These are phyloP conservation scores for Obelidium mucronatum DNA, from an alignment of 192 early-diverging fungal species.

Conservation along the genomic window DNA sequence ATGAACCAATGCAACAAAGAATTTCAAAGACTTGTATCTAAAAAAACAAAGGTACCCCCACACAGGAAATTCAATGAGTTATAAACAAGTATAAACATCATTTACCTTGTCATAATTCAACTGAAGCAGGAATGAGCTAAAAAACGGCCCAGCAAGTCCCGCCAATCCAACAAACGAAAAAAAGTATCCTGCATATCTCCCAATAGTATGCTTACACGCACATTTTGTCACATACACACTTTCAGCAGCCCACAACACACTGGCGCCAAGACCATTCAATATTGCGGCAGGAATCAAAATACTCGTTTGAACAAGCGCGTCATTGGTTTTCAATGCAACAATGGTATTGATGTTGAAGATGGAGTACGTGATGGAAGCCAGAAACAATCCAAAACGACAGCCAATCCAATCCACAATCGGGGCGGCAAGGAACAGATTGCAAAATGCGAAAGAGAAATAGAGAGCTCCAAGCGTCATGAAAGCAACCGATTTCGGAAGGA, in stretches of 20 bases:
- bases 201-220: slow-evolving; percentile 26
- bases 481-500: slow-evolving; percentile 30
- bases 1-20: slow-evolving; percentile 3
- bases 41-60: too few relatives aligned
- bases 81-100: neutral
- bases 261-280: slow-evolving; percentile 35
- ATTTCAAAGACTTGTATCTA: slow-evolving; percentile 31
- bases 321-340: slow-evolving; percentile 2
- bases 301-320: neutral
- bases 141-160: slow-evolving; percentile 30
- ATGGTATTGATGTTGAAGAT: slow-evolving; percentile 19
- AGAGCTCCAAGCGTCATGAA: slow-evolving; percentile 26
- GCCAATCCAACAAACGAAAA: slow-evolving; percentile 20
- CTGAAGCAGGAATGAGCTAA: slow-evolving; percentile 27
- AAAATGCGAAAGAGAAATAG: slow-evolving; percentile 36
- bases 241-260: slow-evolving; percentile 37
- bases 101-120: slow-evolving; percentile 30
- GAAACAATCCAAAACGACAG: slow-evolving; percentile 15
- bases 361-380: slow-evolving; percentile 35
- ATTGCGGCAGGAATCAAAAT: slow-evolving; percentile 33
- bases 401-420: slow-evolving; percentile 37
- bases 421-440: slow-evolving; percentile 31
- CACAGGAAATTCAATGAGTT: neutral
- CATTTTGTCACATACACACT: slow-evolving; percentile 35
- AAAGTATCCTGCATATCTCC: slow-evolving; percentile 34